Conservation (phyloP, 805 yeast genomes). For the Jamesozyma lodderae region DNA sequence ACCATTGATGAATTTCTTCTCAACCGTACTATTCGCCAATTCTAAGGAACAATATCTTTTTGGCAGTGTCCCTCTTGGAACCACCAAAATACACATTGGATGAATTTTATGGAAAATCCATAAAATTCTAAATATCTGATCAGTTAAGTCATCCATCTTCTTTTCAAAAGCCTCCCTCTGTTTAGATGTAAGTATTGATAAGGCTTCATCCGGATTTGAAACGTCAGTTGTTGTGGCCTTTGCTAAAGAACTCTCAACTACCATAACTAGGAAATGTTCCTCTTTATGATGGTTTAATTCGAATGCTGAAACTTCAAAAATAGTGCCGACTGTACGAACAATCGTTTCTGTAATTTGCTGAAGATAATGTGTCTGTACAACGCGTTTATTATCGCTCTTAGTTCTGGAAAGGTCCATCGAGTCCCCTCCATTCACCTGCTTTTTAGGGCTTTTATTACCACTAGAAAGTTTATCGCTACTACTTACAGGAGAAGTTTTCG, state of each 20-base stretch:
- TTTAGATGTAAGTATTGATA: conserved; percentile 6
- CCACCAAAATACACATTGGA: conserved; percentile 71
- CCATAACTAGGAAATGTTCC: conserved; percentile 76
- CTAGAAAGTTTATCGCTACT: background rate
- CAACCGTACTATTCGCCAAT: conserved; percentile 80
- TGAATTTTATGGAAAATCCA: conserved; percentile 59
- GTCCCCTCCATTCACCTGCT: no score
- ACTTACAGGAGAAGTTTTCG: conserved; percentile 5
- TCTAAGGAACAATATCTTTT: conserved; percentile 68
- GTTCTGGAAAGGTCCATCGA: background rate
- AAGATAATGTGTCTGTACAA: conserved; percentile 52
- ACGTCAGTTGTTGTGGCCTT: conserved; percentile 4
- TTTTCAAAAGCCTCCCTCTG: conserved; percentile 18
- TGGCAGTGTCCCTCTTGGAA: conserved; percentile 75
- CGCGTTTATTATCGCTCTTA: conserved; percentile 9
- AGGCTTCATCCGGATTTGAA: conserved; percentile 1
- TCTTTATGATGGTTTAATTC: conserved; percentile 42
- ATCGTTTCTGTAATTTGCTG: conserved; percentile 80
- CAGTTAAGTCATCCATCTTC: conserved; percentile 26
- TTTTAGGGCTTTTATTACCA: background rate
- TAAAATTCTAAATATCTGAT: conserved; percentile 29
- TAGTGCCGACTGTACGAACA: conserved; percentile 69
- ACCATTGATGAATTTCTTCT: conserved; percentile 73
- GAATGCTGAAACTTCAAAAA: conserved; percentile 86
- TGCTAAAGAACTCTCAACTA: conserved; percentile 65